Evolutionary conservation across 106 monocot species (phyloP), one percentile per base, ranked within the genome.

Genomic region (Dioscorea alata): DNA sequence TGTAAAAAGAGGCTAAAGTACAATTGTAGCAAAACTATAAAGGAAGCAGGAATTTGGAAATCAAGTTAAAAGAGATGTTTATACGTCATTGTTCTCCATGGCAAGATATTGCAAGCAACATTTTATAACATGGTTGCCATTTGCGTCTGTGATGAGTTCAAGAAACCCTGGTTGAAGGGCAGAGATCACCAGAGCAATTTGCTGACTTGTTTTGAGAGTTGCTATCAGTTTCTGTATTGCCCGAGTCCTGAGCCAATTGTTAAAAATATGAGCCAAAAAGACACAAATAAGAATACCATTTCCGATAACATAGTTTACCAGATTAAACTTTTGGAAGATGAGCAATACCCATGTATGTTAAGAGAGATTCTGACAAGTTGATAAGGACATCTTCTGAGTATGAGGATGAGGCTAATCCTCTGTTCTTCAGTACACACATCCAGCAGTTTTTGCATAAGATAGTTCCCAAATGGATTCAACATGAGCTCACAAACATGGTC

Each of bases 391-490:
- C 75, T 17, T 4, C 83, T 86, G 33, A 91, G 75, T 20, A 77
- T 57, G 5, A 69, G 50, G 19, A 94, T 18, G n/a, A 94, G 75
- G 51, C 19, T 62, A 35, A 63, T 73, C 68, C 72, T 80, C 60
- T 91, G 94, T 31, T 83, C 81, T 15, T 91, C 88, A 24, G 52
- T 81, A 65, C 88, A 90, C 10, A 82, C 71, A 17, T 85, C 85
- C 19, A 94, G 62, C 32, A 94, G 13, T 74, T 91, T 91, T 76
- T 94, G 94, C 76, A 90, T 76, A n/a, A 94, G 83, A 75, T 94
- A 94, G 65, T 94, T 94, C 12, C 76, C 94, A 82, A 84, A 94
- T 4, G 78, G 71, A 59, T 88, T 75, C 48, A 75, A 71, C 94
- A 91, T 88, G 25, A 94, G 78, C 63, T 90, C 94, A 5, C 25